Conservation (phyloP, 2,329 filamentous ascomycete species). For the Aspergillus oerlinghausenensis region DNA sequence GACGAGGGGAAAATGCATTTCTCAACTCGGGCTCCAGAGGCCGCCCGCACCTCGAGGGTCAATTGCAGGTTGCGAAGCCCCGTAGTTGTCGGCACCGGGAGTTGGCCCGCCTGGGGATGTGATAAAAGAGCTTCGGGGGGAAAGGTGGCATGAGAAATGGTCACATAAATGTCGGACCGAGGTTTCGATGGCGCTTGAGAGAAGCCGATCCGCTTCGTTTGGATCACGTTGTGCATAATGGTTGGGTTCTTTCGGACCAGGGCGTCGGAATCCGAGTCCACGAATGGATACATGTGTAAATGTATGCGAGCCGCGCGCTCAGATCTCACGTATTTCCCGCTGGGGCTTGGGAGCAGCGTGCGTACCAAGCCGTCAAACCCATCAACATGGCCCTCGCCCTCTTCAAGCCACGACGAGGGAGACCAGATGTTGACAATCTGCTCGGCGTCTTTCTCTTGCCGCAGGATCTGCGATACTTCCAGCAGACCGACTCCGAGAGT, state of each 20-base stretch:
- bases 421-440: slow-evolving; percentile 76
- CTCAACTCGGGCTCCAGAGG: slow-evolving; percentile 75
- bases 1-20: slow-evolving; percentile 83
- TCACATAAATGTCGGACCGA: slow-evolving; percentile 92
- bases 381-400: slow-evolving; percentile 56
- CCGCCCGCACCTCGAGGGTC: slow-evolving; percentile 79
- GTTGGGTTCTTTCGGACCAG: slow-evolving; percentile 87
- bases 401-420: slow-evolving; percentile 51
- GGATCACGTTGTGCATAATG: slow-evolving; percentile 71
- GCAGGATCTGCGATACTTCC: slow-evolving; percentile 70
- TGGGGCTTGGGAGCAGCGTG: slow-evolving; percentile 67
- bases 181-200: slow-evolving; percentile 83
- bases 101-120: slow-evolving; percentile 73
- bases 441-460: slow-evolving; percentile 66
- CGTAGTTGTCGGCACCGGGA: slow-evolving; percentile 62
- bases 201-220: slow-evolving; percentile 88
- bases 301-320: slow-evolving; percentile 70
- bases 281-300: slow-evolving; percentile 73
- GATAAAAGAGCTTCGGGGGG: slow-evolving; percentile 61
- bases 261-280: slow-evolving; percentile 68
- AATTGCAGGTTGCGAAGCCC: slow-evolving; percentile 75
- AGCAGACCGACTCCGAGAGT: slow-evolving; percentile 73
- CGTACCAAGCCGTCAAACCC: slow-evolving; percentile 71
- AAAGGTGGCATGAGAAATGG: slow-evolving; percentile 72
- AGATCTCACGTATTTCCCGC: slow-evolving; percentile 70